These are phyloP conservation scores for Colletotrichum sp. DNA, from an alignment of 2,329 filamentous ascomycete genomes.

Conservation along the genomic window DNA sequence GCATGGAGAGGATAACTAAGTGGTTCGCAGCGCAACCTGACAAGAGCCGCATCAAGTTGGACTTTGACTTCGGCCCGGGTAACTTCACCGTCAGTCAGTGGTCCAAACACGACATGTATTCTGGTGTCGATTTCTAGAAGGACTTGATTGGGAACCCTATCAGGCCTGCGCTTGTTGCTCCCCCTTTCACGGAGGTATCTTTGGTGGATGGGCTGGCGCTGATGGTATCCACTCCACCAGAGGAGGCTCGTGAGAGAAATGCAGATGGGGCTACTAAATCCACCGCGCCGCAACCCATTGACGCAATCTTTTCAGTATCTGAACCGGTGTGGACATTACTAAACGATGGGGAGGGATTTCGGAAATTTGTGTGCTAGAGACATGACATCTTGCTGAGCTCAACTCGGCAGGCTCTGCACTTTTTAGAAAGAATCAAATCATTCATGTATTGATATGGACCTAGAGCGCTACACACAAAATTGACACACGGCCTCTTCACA, in stretches of 20 bases:
- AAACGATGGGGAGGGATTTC: neutral
- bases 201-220: neutral
- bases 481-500: fast-evolving
- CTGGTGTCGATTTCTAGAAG: neutral
- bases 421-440: neutral
- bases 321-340: fast-evolving
- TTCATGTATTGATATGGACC: neutral
- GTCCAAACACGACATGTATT: neutral
- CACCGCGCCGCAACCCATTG: too few relatives aligned
- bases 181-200: neutral
- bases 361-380: neutral
- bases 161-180: neutral
- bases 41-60: neutral
- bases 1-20: neutral
- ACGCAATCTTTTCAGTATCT: neutral
- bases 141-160: neutral
- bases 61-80: neutral
- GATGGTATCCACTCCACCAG: neutral
- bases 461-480: neutral
- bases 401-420: fast-evolving
- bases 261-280: too few relatives aligned
- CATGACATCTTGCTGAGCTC: fast-evolving
- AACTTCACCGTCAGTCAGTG: neutral
- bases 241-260: neutral
- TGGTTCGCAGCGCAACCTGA: neutral